phyloP scores from a whole-genome alignment of 345 rosid species.

The Carallia brachiata region DNA sequence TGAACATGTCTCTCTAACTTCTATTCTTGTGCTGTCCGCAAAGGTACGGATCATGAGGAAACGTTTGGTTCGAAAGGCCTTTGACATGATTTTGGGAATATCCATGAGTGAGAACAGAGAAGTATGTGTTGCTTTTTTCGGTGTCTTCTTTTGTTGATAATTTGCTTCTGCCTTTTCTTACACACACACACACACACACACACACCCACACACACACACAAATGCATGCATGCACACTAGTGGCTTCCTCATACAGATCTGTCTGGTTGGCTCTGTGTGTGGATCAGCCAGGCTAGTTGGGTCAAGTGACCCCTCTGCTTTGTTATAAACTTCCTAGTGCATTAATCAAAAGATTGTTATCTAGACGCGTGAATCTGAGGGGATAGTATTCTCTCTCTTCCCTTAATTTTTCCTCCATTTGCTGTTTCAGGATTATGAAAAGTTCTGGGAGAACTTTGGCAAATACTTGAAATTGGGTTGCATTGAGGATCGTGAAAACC shows the following conservation, averaged over 20 bases:
- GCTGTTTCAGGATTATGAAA: conserved; percentile 78
- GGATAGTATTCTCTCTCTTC: not conserved
- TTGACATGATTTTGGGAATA: conserved; percentile 93
- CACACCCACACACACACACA: too few relatives aligned
- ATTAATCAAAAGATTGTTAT: too few relatives aligned
- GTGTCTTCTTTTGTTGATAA: not conserved
- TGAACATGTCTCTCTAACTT: conserved; percentile 8
- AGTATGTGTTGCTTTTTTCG: conserved; percentile 32
- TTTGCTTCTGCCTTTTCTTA: not conserved
- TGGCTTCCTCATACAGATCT: too few relatives aligned
- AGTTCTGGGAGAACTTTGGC: conserved; percentile 92
- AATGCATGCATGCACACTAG: too few relatives aligned
- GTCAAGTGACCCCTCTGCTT: too few relatives aligned
- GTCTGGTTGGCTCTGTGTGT: too few relatives aligned
- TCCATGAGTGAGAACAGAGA: conserved; percentile 86
- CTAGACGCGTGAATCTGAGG: not conserved
- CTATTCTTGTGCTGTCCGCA: conserved; percentile 16
- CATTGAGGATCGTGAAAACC: conserved; percentile 95
- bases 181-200: too few relatives aligned
- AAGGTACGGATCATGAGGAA: conserved; percentile 95
- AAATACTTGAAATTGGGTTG: conserved; percentile 87
- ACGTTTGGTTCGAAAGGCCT: conserved; percentile 87
- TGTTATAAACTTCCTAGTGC: too few relatives aligned
- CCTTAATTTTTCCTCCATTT: not conserved
- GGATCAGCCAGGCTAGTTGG: too few relatives aligned